Percentiles rank a stretch among this genome's conserved stretches.
These are phyloP conservation scores for Volvox africanus DNA, from an alignment of 139 green algal genomes.

Conservation along the genomic window DNA sequence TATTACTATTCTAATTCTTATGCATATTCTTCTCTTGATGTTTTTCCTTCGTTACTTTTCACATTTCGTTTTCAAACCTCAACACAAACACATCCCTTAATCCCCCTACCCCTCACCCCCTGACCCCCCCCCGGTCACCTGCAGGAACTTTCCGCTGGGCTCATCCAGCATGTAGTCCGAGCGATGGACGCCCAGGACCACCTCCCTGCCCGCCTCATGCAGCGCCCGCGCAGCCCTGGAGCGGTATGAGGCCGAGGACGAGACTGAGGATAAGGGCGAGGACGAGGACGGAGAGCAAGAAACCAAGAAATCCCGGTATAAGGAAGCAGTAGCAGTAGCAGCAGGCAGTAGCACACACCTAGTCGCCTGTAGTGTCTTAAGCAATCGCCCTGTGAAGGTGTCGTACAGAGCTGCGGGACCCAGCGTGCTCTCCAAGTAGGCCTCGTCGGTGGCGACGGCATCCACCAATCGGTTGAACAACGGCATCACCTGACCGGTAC, in stretches of 20 bases:
- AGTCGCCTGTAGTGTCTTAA: conserved; percentile 57
- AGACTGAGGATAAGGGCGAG: no score
- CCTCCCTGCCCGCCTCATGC: conserved; percentile 41
- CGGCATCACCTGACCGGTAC: conserved; percentile 70
- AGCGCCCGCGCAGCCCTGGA: conserved; percentile 11
- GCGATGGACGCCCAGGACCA: conserved; percentile 87
- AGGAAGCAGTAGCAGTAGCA: no score
- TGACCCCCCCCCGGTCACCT: conserved; percentile 62
- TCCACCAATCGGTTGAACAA: conserved; percentile 92
- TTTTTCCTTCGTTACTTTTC: no score
- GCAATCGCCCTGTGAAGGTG: conserved; percentile 86
- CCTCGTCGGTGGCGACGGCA: conserved; percentile 78
- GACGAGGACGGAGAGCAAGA: no score
- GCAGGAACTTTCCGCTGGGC: conserved; percentile 85
- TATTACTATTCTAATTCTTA: no score
- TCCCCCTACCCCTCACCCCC: neutral
- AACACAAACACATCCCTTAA: no score
- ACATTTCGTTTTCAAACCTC: neutral
- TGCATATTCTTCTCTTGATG: neutral
- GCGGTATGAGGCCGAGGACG: no score
- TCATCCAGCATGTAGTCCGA: conserved; percentile 99
- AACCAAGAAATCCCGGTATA: no score
- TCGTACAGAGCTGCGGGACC: conserved; percentile 69
- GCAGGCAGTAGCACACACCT: no score
- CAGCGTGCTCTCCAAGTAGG: conserved; percentile 84